Evolutionary conservation across 306 rosid genomes (phyloP), one percentile per base, ranked within the genome.

Genomic region (Trichosanthes truncata): DNA sequence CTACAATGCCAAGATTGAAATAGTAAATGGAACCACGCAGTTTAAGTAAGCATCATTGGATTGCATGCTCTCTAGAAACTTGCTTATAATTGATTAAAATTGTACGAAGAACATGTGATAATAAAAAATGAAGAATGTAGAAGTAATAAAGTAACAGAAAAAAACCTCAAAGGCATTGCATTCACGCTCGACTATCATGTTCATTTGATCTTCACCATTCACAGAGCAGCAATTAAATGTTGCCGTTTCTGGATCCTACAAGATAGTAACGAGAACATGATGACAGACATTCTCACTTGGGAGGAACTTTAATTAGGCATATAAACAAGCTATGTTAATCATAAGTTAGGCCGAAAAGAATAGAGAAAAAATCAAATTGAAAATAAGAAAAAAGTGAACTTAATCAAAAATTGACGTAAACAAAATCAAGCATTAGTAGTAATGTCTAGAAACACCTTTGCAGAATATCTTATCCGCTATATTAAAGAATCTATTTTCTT

Each of bases 151-250:
- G 9, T 21, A 41, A 81, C 74, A 55, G 79, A 74, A 55, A 71
- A 29, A 43, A 83, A 95, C 97, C 98, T 92, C 84, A 53, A 91
- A 85, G 41, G 80, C 82, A 26, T 67, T 68, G 52, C 77, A 86
- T 77, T 66, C 79, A 79, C 75, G 78, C 49, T 67, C 73, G 46
- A 69, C 18, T 76, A 80, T 57, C 75, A 61, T 62, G 71, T 82
- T 77, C 55, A 74, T 78, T 51, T 31, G 82, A 80, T 79, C 91
- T 76, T 86, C 84, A 14, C 40, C 78, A 35, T 77, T 72, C 56
- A 76, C 57, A 57, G 82, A 71, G 75, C 63, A 77, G 85, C 79
- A 82, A 84, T 69, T 82, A 78, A 80, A 78, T 40, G 81, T 86
- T 33, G 68, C 77, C 61, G 69, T 79, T 69, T 80, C 80, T 74